Evolutionary conservation across 2,329 filamentous ascomycete genomes (phyloP), one percentile per base, ranked within the genome.

Genomic region (Achaetomium macrosporum): DNA sequence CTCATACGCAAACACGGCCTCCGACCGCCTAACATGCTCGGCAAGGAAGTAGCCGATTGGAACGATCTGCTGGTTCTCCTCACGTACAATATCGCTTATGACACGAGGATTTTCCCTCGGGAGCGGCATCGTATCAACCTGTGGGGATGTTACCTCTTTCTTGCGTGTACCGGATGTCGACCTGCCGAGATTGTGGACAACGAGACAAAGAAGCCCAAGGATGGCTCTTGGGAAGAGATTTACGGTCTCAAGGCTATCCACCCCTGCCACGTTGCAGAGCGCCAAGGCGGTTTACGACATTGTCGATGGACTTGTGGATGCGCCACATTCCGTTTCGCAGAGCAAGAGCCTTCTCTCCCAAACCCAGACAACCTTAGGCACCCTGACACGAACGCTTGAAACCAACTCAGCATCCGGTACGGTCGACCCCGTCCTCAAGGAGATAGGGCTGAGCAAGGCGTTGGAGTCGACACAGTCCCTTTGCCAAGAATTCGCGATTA

Each of bases 21-120:
- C 15, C 31, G 20, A 53, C 12, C 45, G 25, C 45, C 29, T 33
- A 16, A 29, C 10, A 47, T 19, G 33, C 40, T 16, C 16, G 40
- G 50, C 16, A 53, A 53, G 15, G 50, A 53, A 39, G 40, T 53
- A 13, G 40, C 40, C n/a, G 37, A 48, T 30, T 63, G 42, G 47
- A 58, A 15, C 65, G 66, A 53, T 25, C 41, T 48, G 41, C 40
- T 48, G 6, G 40, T 41, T 41, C 25, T 69, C 13, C 51, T 64
- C 2, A 61, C 42, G 0, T 68, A 67, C 12, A 69, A 68, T 31
- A 65, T 68, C 29, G 45, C 49, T 1, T 68, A 65, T 47, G 42
- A 69, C 42, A 62, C 47, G 0, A 50, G 55, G 15, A 57, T 64
- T 37, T 65, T 66, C 49, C 44, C 50, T 8, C 51, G 36, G 29